A percentile compares a stretch with the other conserved stretches of the same genome.
Conservation (phyloP, 768 basidiomycete genomes). For the Russula emetica region DNA sequence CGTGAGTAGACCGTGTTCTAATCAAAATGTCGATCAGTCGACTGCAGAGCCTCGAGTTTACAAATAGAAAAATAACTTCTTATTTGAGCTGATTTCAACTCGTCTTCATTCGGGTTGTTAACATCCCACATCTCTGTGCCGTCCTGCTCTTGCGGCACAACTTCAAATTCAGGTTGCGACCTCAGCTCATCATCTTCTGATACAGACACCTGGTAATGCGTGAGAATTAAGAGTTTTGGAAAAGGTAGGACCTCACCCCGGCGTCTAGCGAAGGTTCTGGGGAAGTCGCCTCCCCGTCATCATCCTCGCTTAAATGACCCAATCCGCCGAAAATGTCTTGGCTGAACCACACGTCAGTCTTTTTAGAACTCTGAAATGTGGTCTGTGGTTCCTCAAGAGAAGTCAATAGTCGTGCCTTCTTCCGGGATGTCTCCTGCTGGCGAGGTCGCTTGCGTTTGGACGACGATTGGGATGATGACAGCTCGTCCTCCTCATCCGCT, state of each 20-base stretch:
- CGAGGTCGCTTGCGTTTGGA: conserved; percentile 43
- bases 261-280: conserved; percentile 11
- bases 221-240: neutral
- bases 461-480: conserved; percentile 26
- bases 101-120: conserved; percentile 72
- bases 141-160: conserved; percentile 57
- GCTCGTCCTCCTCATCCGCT: conserved; percentile 45
- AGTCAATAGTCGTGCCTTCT: conserved; percentile 51
- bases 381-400: conserved; percentile 41
- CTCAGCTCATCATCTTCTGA: conserved; percentile 29
- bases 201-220: conserved; percentile 1
- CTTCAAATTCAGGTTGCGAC: conserved; percentile 64
- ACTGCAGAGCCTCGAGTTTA: neutral
- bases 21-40: conserved; percentile 13
- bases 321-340: conserved; percentile 81
- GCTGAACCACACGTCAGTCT: conserved; percentile 91
- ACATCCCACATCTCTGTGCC: conserved; percentile 74
- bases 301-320: conserved; percentile 41
- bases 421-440: conserved; percentile 36
- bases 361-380: conserved; percentile 41
- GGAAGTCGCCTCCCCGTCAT: conserved; percentile 30
- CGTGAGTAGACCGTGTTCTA: conserved; percentile 80
- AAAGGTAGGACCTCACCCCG: conserved; percentile 19
- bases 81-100: conserved; percentile 57
- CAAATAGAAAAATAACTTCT: conserved; percentile 50